Evolutionary conservation across 306 rosid genomes (phyloP).

Genomic region (Lathyrus oleraceus): DNA sequence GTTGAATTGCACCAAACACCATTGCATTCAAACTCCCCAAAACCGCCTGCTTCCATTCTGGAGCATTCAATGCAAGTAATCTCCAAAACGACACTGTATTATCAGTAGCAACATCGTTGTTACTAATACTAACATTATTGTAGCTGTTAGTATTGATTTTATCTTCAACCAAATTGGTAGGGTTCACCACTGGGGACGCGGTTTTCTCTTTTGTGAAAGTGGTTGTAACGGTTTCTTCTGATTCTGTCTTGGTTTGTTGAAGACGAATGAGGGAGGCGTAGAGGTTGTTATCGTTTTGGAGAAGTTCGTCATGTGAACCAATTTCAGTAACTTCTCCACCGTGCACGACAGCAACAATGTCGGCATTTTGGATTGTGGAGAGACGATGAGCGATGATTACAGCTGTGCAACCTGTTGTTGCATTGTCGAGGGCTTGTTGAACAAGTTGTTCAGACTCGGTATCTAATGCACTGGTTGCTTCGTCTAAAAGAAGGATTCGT

Average conservation of each 20-base stretch:
- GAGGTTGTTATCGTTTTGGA: constrained; percentile 16
- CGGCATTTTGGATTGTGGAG: constrained; percentile 58
- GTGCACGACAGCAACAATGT: constrained; percentile 42
- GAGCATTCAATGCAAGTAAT: constrained; percentile 34
- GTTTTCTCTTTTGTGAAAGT: neutral
- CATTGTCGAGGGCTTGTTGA: constrained; percentile 58
- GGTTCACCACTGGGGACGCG: neutral
- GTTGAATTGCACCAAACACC: constrained; percentile 49
- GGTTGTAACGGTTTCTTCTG: neutral
- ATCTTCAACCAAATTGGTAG: neutral
- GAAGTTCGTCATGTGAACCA: constrained; percentile 45
- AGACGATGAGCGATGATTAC: constrained; percentile 62
- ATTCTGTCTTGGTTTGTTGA: constrained; percentile 28
- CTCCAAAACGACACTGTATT: constrained; percentile 39
- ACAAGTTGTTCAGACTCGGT: constrained; percentile 52
- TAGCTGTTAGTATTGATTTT: no score
- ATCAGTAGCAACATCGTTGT: neutral
- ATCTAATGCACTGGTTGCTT: constrained; percentile 76
- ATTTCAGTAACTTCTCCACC: constrained; percentile 39
- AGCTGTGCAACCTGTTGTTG: constrained; percentile 50
- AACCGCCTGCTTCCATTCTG: constrained; percentile 54
- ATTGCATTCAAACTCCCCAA: constrained; percentile 44
- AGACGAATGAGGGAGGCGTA: constrained; percentile 40
- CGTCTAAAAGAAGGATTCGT: constrained; percentile 55
- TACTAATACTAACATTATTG: neutral